Evolutionary conservation across 192 early-diverging fungal genomes (phyloP), one percentile per base, ranked within the genome.

Genomic region (Funneliformis geosporum): DNA sequence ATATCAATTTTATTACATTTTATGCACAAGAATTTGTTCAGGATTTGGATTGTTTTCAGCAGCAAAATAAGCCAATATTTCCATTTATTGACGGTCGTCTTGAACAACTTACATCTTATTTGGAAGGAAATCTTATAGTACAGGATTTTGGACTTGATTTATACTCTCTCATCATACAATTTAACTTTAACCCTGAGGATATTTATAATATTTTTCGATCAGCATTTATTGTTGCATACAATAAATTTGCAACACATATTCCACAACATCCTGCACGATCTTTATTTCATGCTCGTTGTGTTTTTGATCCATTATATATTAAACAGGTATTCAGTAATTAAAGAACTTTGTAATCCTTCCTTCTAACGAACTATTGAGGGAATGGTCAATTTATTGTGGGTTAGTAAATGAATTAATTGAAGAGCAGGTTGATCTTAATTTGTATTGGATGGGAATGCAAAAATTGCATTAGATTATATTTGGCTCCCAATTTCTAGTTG

Each of bases 1-100:
- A 65, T 23, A 33, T 65, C 3, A 65, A 23, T 65, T 62, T 62
- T 62, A 62, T 62, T 7, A 4, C 8, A 65, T 12, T 1, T 27
- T 65, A 16, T 65, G 28, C n/a, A 21, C 8, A 65, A 33, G 28
- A 25, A 27, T 65, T 65, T 28, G n/a, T 73, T 27, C 8, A 73
- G 8, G 44, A 55, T 55, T 73, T 73, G 44, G 44, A 47, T 47
- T 47, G 10, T 50, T 50, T 50, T 50, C 0, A 65, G 0, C 62
- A 64, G 25, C n/a, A 64, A 64, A 72, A 72, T 50, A 72, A 47
- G 23, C 68, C 21, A 42, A 23, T 70, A n/a, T 70, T 70, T 70
- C 68, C 5, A 70, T 70, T 40, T 70, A 23, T 70, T 70, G 39
- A 70, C 0, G 27, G 9, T 25, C 44, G 25, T 12, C 47, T 73